Percentiles rank a stretch among this genome's conserved stretches.
Evolutionary conservation across 1,284 basidiomycete genomes (phyloP).

Genomic region (Moesziomyces sp.): DNA sequence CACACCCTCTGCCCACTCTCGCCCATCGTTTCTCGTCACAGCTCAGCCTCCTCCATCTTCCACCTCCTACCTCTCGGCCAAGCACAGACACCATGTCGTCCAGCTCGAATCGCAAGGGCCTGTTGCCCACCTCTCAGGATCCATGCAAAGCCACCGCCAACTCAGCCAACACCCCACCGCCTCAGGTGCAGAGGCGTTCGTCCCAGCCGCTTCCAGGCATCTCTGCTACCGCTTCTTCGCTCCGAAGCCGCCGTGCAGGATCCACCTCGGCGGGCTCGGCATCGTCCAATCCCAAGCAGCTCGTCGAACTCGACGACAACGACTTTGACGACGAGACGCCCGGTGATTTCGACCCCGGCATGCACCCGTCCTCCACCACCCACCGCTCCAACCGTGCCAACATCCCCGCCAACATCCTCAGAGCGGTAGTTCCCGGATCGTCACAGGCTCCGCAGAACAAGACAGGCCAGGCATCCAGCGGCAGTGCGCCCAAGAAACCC

Average conservation of each 20-base stretch:
- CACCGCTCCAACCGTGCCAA: conserved; percentile 14
- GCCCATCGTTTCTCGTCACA: background rate
- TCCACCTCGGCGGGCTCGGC: conserved; percentile 30
- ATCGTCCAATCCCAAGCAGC: conserved; percentile 15
- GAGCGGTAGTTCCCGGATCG: conserved; percentile 25
- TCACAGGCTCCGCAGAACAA: conserved; percentile 11
- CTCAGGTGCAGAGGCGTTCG: conserved; percentile 40
- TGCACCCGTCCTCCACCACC: conserved; percentile 30
- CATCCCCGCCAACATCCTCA: conserved; percentile 13
- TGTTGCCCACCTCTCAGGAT: conserved; percentile 46
- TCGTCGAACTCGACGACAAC: conserved; percentile 42
- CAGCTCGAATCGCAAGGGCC: conserved; percentile 40
- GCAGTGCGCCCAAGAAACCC: conserved; percentile 7
- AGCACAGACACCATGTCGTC: conserved; percentile 19
- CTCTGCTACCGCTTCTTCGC: conserved; percentile 60
- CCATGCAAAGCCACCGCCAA: conserved; percentile 1
- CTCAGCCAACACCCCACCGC: conserved; percentile 12
- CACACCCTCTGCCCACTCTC: background rate
- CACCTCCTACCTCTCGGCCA: background rate
- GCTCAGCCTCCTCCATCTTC: conserved; percentile 1
- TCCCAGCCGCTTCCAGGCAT: conserved; percentile 62
- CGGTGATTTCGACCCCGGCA: conserved; percentile 51
- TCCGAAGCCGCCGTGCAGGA: conserved; percentile 52
- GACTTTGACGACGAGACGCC: conserved; percentile 60
- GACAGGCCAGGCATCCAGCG: conserved; percentile 7